Base-by-base conservation (phyloP, 1,284 basidiomycete genomes). In the Tremellales sp. region DNA sequence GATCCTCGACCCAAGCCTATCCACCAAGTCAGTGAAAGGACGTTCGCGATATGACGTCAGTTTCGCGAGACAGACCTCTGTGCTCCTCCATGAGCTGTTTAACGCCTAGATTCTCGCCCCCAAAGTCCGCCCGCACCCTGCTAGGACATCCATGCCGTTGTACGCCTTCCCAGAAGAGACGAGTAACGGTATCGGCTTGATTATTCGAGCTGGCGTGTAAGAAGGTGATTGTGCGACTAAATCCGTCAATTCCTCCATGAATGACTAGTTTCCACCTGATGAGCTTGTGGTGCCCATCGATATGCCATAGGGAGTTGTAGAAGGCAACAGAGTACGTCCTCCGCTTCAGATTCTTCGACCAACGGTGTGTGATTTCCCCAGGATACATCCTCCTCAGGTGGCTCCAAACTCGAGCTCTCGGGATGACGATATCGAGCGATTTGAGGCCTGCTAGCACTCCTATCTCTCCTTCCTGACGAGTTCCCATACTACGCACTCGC, bases 241-340 rank as follows among this genome's bases (percentile, higher is more conserved):
- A 77, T 0, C 77, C 76, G 63, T 80, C 76, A 26, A 76, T 63
- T 3, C 74, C 29, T 0, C 76, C 77, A 63, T 80, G 78, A 12
- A 81, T 74, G 0, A 80, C 75, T 40, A 79, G 69, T 0, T 76
- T 76, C 77, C 75, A 80, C 0, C 33, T 29, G 18, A 63, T 61
- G 14, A 63, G 45, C 31, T 65, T 65, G 36, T 65, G 63, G 38
- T 65, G 57, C 4, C 63, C 60, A 50, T 65, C 63, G 12, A 53
- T 32, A 40, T 61, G 57, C 60, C 57, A 63, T 9, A 61, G 24
- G 6, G 44, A 45, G 32, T 47, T 42, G 5, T 14, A 12, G 13
- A 40, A 47, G 3, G 45, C 28, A 3, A 47, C 45, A 14, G 13
- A 14, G 19, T 42, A 47, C 14, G 10, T 10, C 16, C 29, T 31